Evolutionary conservation across 73 alveolate species (phyloP), one percentile per base, ranked within the genome.

Genomic region (Breviolum minutum): DNA sequence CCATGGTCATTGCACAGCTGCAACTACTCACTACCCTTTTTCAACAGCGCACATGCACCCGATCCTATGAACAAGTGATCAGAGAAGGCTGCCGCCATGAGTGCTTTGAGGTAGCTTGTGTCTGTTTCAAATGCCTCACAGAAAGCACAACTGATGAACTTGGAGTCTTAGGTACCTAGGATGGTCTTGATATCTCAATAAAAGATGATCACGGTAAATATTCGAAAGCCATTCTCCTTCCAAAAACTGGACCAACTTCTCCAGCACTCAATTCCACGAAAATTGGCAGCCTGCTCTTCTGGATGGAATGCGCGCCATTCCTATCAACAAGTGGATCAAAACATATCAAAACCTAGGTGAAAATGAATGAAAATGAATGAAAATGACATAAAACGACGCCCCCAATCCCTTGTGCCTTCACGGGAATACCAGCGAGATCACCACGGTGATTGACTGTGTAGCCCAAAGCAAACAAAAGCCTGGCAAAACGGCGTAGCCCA

Each of bases 251-350:
- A 3, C 0, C 54, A 40, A 40, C 54, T 40, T 40, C 54, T 40
- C 54, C 54, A 40, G 54, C 0, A 3, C 54, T 40, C 54, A 40
- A 40, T 40, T 40, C 54, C 54, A 40, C 54, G 54, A 40, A 40
- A 40, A 3, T 40, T 40, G 54, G 54, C 54, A 40, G 30, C 90
- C 90, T 81, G 90, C 74, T 90, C 88, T 62, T 90, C 97, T 5
- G 70, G 97, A 30, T 76, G 88, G 77, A 90, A 90, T 32, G 97
- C 97, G 63, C 87, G 84, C 97, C 97, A 90, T 32, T 90, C 97
- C 97, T 90, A 40, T 40, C 54, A 40, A 40, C 54, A 40, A 40
- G 54, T 40, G 73, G 30, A 27, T 40, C 7, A 48, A 0, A 6
- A 63, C 62, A 63, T 11, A 63, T 17, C 87, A 14, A 8, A 40